Evolutionary conservation across 2,329 filamentous ascomycete species (phyloP), one percentile per base, ranked within the genome.

Genomic region (Epichloe gansuensis): DNA sequence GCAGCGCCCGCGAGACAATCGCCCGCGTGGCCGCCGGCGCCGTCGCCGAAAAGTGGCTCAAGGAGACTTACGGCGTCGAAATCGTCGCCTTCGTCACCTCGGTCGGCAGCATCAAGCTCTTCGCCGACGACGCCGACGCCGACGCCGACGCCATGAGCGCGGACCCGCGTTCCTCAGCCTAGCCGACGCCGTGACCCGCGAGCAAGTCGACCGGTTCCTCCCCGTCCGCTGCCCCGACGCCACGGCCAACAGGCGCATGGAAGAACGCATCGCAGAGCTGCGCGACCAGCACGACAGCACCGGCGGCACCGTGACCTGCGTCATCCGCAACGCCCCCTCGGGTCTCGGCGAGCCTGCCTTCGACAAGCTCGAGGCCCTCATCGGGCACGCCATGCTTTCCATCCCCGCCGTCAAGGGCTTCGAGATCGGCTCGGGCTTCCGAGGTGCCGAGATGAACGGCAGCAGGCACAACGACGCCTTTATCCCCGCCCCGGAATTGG

Each of bases 321-420:
- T 97, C 41, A 90, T 97, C 64, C 81, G 87, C 58, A 91, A 94
- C 63, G 81, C 82, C 7, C 93, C 91, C 31, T 79, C 81, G 42
- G 91, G 91, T 0, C 78, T 97, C 3, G 93, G 93, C 55, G 93
- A 97, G 76, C 93, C 91, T 1, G 87, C 82, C 69, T 97, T 98
- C 69, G 88, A 95, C 70, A 97, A 97, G 75, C 77, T 97, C 45
- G 91, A 98, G 74, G 93, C 93, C 7, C 81, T 80, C 66, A 82
- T 98, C 46, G 91, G 82, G 28, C 91, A 97, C 65, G 93, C 88
- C 48, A 97, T 98, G 88, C 79, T 97, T 57, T 89, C 83, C 66
- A 95, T 97, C 62, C 93, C 93, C 5, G 90, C 93, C 3, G 91
- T 87, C 39, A 98, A 97, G 73, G 91, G 86, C 52, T 97, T 97